Evolutionary conservation across 1,284 basidiomycete genomes (phyloP), one percentile per base, ranked within the genome.

Genomic region (Moniliophthora roreri): DNA sequence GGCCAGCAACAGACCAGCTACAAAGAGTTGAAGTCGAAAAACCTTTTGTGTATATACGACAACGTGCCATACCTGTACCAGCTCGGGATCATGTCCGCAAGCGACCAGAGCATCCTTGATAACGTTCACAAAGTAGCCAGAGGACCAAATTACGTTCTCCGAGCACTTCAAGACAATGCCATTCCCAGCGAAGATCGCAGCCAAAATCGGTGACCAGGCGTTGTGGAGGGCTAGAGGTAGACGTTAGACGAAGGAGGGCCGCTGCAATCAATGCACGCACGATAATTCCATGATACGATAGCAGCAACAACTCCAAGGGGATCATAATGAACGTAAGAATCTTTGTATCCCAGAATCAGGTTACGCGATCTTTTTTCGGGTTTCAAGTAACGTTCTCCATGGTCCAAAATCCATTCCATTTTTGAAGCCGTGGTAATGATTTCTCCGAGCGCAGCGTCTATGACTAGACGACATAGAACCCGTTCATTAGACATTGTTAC

Each of bases 211-310:
- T 1, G 93, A 95, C 77, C 95, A 89, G 0, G 90, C 83, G 66
- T 98, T 98, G 71, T 98, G 95, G 51, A 95, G 77, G 26, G 93
- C 91, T 93, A 59, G 13, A 16, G 10, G 41, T 24, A 47, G 24
- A 32, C 34, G 15, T 9, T 16, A 38, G 4, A 13, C 23, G 23
- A 44, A 38, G 36, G 11, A 54, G 35, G 38, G 21, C n/a, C 47
- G 40, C 37, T 51, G 26, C 1, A 51, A 15, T 1, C 10, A n/a
- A 23, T 34, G 32, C 7, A 77, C 87, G 50, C 62, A 92, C 90
- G 88, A 67, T 93, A 93, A 64, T 93, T 94, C 93, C 95, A 98
- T 0, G 93, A 96, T 1, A 98, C 95, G 55, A 95, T 89, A 0
- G 89, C 96, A 39, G 89, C 85, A 9, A 97, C 92, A 0, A 95